These are phyloP conservation scores for Trebouxia sp. DNA, from an alignment of 139 green algal species.

Conservation along the genomic window DNA sequence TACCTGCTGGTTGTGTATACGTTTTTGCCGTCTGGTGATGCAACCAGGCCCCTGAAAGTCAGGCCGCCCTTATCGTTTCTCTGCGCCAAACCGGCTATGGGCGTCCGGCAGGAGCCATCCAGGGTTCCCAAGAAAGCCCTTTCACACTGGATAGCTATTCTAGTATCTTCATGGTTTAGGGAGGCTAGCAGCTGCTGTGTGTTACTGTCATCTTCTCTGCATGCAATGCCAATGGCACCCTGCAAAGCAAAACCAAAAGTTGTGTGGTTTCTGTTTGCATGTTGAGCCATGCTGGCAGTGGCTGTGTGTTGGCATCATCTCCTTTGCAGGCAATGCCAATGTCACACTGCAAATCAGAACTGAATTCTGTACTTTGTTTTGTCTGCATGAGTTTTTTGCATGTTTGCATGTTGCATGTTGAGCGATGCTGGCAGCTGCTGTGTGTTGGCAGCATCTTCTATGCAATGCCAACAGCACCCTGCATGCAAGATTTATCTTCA, in stretches of 20 bases:
- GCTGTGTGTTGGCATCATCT: not conserved
- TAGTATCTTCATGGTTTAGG: conserved; percentile 98
- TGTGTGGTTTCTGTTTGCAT: too few species aligned
- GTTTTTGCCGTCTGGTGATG: conserved; percentile 84
- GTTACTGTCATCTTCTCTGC: conserved; percentile 82
- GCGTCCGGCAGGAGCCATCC: conserved; percentile 97
- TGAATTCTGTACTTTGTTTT: too few species aligned
- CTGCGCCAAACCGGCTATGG: conserved; percentile 86
- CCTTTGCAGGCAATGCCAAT: too few species aligned
- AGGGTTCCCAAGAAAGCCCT: conserved; percentile 93
- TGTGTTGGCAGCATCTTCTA: too few species aligned
- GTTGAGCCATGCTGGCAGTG: not conserved
- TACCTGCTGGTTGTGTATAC: conserved; percentile 64
- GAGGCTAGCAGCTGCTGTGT: conserved; percentile 69
- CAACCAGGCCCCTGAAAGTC: conserved; percentile 91
- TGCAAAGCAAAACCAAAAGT: conserved; percentile 39
- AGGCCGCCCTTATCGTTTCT: conserved; percentile 64
- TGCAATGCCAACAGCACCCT: too few species aligned
- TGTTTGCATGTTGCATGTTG: too few species aligned
- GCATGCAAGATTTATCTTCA: too few species aligned
- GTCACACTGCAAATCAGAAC: not conserved
- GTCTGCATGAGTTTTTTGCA: too few species aligned
- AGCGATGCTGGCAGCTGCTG: too few species aligned
- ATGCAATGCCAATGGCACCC: conserved; percentile 98
- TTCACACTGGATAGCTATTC: conserved; percentile 93